A percentile compares a stretch with the other conserved stretches of the same genome.
These are phyloP conservation scores for Leptographium procerum DNA, from an alignment of 2,329 filamentous ascomycete genomes.

Conservation along the genomic window DNA sequence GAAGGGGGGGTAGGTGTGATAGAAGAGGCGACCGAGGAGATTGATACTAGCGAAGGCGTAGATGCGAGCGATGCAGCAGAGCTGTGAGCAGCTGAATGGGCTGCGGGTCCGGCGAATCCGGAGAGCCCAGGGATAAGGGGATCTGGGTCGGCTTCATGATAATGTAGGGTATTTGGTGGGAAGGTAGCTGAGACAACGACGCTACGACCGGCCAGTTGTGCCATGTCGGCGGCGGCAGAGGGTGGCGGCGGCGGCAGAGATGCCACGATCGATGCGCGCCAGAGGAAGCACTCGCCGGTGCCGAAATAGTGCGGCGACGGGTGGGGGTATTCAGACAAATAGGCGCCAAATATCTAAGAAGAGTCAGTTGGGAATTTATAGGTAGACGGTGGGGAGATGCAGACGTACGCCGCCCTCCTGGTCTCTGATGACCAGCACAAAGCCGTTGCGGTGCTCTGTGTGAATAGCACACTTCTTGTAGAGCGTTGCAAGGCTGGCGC, in stretches of 20 bases:
- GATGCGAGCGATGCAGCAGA: neutral
- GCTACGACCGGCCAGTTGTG: slow-evolving; percentile 29
- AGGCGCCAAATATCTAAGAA: slow-evolving; percentile 74
- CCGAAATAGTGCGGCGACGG: slow-evolving; percentile 80
- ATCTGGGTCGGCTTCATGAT: neutral
- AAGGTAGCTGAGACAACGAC: slow-evolving; percentile 25
- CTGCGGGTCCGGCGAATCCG: neutral
- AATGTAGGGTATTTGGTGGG: slow-evolving; percentile 6
- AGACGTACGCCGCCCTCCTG: slow-evolving; percentile 53
- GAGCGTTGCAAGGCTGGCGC: slow-evolving; percentile 73
- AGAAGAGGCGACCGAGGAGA: neutral
- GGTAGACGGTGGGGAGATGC: neutral
- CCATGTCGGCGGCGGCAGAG: slow-evolving; percentile 40
- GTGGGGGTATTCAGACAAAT: slow-evolving; percentile 80
- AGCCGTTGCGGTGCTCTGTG: slow-evolving; percentile 63
- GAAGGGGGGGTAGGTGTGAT: slow-evolving; percentile 6
- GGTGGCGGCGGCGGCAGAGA: slow-evolving; percentile 62
- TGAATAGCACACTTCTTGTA: slow-evolving; percentile 68
- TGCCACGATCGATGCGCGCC: slow-evolving; percentile 60
- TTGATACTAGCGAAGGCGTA: neutral
- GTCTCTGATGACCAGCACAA: slow-evolving; percentile 80
- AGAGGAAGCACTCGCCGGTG: slow-evolving; percentile 91
- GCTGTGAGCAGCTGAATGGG: slow-evolving; percentile 15
- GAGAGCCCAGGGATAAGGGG: slow-evolving; percentile 10
- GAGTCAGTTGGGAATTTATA: neutral